phyloP scores from a whole-genome alignment of 495 filamentous ascomycete species.

The Astrothelium subdiscretum region DNA sequence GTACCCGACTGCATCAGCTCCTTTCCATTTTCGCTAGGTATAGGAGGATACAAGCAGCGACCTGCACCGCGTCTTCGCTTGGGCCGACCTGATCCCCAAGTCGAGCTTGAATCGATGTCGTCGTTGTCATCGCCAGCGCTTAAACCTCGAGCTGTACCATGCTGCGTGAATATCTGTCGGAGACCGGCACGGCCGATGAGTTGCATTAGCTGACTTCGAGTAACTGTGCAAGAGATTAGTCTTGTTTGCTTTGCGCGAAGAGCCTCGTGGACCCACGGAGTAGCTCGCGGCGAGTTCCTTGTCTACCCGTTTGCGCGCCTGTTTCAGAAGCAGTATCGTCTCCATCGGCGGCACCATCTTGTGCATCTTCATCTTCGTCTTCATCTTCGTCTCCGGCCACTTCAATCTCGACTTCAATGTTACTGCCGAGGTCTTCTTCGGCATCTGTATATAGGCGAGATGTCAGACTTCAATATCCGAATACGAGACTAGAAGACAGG shows the following conservation, averaged over 20 bases:
- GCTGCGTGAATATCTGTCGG: constrained; percentile 25
- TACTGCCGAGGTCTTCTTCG: constrained; percentile 25
- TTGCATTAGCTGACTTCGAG: constrained; percentile 31
- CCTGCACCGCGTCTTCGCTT: constrained; percentile 8
- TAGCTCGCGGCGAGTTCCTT: constrained; percentile 1
- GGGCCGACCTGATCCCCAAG: constrained; percentile 7
- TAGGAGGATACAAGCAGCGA: constrained; percentile 48
- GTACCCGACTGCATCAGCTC: constrained; percentile 68
- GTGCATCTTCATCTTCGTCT: constrained; percentile 34
- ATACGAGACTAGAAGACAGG: neutral
- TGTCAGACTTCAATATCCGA: neutral
- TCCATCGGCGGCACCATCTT: constrained; percentile 25
- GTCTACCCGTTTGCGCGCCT: neutral
- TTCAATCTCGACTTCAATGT: constrained; percentile 11
- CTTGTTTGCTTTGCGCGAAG: neutral
- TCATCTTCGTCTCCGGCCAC: constrained; percentile 25
- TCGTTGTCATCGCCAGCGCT: constrained; percentile 32
- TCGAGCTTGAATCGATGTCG: constrained; percentile 12
- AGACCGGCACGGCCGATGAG: constrained; percentile 30
- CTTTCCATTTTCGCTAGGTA: constrained; percentile 64
- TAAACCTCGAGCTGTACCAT: constrained; percentile 3
- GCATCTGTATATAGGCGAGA: neutral
- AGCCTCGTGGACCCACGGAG: neutral
- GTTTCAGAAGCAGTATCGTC: constrained; percentile 2
- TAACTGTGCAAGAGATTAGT: constrained; percentile 23